Evolutionary conservation across 495 filamentous ascomycete genomes (phyloP).

Genomic region (Podospora fimiseda): DNA sequence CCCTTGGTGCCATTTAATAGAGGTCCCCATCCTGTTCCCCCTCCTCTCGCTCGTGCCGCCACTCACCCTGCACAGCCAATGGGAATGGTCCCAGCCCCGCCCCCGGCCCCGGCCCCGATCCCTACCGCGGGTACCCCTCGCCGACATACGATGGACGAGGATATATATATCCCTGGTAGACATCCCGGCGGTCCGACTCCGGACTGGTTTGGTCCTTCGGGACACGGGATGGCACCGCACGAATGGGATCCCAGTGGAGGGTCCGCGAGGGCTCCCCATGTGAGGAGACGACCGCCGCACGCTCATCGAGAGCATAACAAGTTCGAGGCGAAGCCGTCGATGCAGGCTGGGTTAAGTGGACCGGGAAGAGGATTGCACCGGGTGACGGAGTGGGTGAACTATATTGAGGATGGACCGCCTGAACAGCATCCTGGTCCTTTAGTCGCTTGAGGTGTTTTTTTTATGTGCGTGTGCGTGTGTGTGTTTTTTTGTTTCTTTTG

Average conservation of each 20-base stretch:
- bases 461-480: too few relatives aligned
- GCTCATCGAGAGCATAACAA: conserved; percentile 22
- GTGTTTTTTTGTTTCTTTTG: too few relatives aligned
- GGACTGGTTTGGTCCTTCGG: conserved; percentile 12
- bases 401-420: conserved; percentile 35
- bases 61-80: conserved; percentile 19
- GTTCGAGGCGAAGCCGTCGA: conserved; percentile 30
- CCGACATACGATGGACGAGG: conserved; percentile 38
- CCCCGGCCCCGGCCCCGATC: conserved; percentile 21
- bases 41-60: conserved; percentile 22
- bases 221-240: conserved; percentile 8
- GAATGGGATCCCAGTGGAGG: conserved; percentile 11
- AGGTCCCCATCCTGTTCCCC: conserved; percentile 14
- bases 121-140: conserved; percentile 19
- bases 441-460: not conserved
- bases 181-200: conserved; percentile 13
- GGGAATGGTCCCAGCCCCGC: conserved; percentile 26
- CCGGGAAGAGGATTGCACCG: conserved; percentile 40
- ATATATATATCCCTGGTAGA: conserved; percentile 25
- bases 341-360: conserved; percentile 41
- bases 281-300: conserved; percentile 21
- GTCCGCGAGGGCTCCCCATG: conserved; percentile 21
- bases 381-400: conserved; percentile 42
- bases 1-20: conserved; percentile 15
- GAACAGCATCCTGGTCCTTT: too few relatives aligned